Base-by-base conservation (phyloP, 1,284 basidiomycete genomes). In the Pholiota adiposa region DNA sequence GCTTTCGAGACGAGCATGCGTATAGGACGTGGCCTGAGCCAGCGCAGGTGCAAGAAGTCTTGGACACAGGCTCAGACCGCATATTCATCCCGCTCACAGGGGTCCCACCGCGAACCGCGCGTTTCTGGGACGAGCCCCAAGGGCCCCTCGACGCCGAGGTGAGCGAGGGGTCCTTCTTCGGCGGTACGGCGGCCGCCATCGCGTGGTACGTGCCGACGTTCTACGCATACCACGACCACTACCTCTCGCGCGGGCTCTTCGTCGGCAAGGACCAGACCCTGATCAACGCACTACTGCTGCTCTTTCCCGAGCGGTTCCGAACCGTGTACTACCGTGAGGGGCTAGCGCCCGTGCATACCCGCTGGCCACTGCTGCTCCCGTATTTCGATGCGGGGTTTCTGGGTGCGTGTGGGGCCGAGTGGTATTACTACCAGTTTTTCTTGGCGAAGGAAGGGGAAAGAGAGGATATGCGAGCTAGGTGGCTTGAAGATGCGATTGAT, bases 131-230 rank as follows among this genome's bases (percentile, higher is more conserved):
- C 18, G 77, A 83, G 50, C 71, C 70, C 12, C 69, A 75, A 62
- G 84, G 83, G 0, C 83, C 83, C 1, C 69, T 84, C 2, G 80
- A 83, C 66, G 71, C 71, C 48, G 78, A 82, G 25, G 71, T 84
- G 46, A 81, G 79, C 57, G 77, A 83, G 74, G 83, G 80, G n/a
- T 82, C 83, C 1, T 85, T 85, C 67, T 85, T 85, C 53, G 83
- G 84, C 7, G 83, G 83, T 4, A 68, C 75, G 0, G 77, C 79
- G 1, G 33, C 61, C 6, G 72, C 79, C 0, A 68, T 84, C 11
- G 59, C 68, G 8, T 83, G 81, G 81, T 84, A 73, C 70, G 68
- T 73, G 2, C 57, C 67, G 4, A 69, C 72, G 1, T 85, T 77
- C 66, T 85, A 83, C 65, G 71, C 74, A 0, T 82, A 82, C 60